phyloP scores from a whole-genome alignment of 1,284 basidiomycete species.

The Rhodotorula sp. region DNA sequence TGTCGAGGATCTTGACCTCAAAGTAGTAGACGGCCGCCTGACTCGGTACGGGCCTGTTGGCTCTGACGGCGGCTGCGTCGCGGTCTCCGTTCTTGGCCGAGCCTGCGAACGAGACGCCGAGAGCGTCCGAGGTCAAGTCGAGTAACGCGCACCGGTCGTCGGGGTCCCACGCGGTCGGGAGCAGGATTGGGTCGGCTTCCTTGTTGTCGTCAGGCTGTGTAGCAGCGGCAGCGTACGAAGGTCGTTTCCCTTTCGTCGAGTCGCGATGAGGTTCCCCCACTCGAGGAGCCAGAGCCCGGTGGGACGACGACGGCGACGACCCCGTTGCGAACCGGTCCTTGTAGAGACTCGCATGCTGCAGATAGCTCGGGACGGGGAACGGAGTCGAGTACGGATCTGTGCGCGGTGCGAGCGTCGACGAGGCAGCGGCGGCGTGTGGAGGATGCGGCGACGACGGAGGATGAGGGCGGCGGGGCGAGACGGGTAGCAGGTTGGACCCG shows the following conservation, averaged over 20 bases:
- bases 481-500: slow-evolving; percentile 25
- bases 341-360: slow-evolving; percentile 22
- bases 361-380: slow-evolving; percentile 34
- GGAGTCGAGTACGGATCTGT: slow-evolving; percentile 12
- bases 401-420: background rate
- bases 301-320: background rate
- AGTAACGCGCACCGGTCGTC: slow-evolving; percentile 62
- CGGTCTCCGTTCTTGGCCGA: slow-evolving; percentile 58
- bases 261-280: background rate
- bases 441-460: background rate
- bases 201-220: background rate
- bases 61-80: slow-evolving; percentile 76
- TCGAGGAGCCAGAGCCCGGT: background rate
- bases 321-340: slow-evolving; percentile 27
- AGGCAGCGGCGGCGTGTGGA: background rate
- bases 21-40: slow-evolving; percentile 87
- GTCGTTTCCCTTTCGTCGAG: background rate
- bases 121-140: slow-evolving; percentile 65
- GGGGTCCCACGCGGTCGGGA: slow-evolving; percentile 78
- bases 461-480: slow-evolving; percentile 11
- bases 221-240: background rate
- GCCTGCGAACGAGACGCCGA: slow-evolving; percentile 63
- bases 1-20: slow-evolving; percentile 75
- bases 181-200: slow-evolving; percentile 44
- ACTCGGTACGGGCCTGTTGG: slow-evolving; percentile 70